Base-by-base conservation (phyloP, 1,284 basidiomycete genomes). In the Boletus semigastroideus region DNA sequence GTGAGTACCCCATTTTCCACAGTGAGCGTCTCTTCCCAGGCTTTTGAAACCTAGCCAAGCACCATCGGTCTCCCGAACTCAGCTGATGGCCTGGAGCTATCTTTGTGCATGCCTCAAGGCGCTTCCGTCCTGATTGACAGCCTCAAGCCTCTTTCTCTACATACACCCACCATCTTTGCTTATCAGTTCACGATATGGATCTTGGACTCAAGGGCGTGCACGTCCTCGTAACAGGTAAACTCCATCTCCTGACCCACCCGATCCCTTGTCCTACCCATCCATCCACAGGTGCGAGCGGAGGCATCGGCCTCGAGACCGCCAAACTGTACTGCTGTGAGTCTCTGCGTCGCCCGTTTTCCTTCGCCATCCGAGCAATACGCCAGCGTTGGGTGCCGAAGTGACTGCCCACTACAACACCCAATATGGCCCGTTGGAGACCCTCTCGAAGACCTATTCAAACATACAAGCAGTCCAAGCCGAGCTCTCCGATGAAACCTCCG, bases 381-480 rank as follows among this genome's bases (percentile, higher is more conserved):
- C 62, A 88, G 85, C 80, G 36, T 81, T 85, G 59, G 86, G 85
- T 4, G 84, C 87, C 5, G 78, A 77, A 53, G 86, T 91, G 9
- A 83, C 85, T 0, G 87, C 86, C 0, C 86, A 90, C 62, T 91
- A 85, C 68, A 84, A 88, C 66, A 77, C 78, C 12, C 83, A 77
- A 40, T 59, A 70, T 16, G 62, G 67, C 0, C 67, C 80, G 0
- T 69, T 88, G 12, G 65, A 75, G 8, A 67, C 73, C 2, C 70
- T 87, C 16, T 49, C 70, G 14, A 61, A 62, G 11, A 64, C 72
- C 46, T 77, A 73, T 52, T 42, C 70, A 5, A 58, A 61, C n/a
- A 19, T 81, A 7, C 71, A 74, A 33, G 56, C 72, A 13, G 67
- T 78, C 4, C 79, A 82, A 62, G 84, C 83, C 2, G 75, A 90